Conservation (phyloP, 2,329 filamentous ascomycete genomes). For the Acarospora socialis region DNA sequence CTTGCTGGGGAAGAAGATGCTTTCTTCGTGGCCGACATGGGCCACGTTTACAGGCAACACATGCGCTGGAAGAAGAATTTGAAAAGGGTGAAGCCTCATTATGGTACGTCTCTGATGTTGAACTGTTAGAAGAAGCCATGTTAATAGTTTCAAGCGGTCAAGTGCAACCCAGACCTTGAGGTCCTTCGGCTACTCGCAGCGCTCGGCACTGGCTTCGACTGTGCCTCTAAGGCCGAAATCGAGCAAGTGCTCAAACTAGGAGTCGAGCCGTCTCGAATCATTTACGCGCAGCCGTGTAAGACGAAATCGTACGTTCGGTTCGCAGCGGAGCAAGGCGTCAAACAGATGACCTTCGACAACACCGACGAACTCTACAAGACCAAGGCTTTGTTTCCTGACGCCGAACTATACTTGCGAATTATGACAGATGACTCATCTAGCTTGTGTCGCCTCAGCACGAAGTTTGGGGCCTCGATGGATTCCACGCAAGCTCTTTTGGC, state of each 20-base stretch:
- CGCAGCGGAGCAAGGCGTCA: slow-evolving; percentile 69
- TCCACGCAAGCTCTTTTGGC: slow-evolving; percentile 61
- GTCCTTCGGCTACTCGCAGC: slow-evolving; percentile 76
- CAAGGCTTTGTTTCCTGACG: slow-evolving; percentile 75
- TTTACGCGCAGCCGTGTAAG: slow-evolving; percentile 99
- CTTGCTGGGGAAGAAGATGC: slow-evolving; percentile 89
- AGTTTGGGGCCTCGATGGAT: slow-evolving; percentile 88
- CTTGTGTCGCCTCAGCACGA: slow-evolving; percentile 87
- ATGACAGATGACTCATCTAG: slow-evolving; percentile 91
- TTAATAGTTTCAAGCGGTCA: slow-evolving; percentile 56
- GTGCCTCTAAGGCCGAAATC: slow-evolving; percentile 94
- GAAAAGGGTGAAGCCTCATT: slow-evolving; percentile 86
- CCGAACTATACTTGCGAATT: slow-evolving; percentile 88
- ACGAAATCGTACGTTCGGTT: slow-evolving; percentile 95
- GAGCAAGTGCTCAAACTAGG: slow-evolving; percentile 77
- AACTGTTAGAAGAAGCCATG: slow-evolving; percentile 5
- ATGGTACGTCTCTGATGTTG: slow-evolving; percentile 46
- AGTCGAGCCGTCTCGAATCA: slow-evolving; percentile 77
- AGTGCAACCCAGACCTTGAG: slow-evolving; percentile 91
- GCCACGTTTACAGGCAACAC: slow-evolving; percentile 97
- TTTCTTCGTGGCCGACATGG: slow-evolving; percentile 95
- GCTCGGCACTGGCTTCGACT: slow-evolving; percentile 92
- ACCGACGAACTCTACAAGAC: slow-evolving; percentile 96
- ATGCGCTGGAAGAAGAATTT: slow-evolving; percentile 95
- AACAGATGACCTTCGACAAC: slow-evolving; percentile 99